Percentiles rank a stretch among this genome's conserved stretches.
Evolutionary conservation across 768 basidiomycete genomes (phyloP).

Genomic region (Lentinula lateritia): DNA sequence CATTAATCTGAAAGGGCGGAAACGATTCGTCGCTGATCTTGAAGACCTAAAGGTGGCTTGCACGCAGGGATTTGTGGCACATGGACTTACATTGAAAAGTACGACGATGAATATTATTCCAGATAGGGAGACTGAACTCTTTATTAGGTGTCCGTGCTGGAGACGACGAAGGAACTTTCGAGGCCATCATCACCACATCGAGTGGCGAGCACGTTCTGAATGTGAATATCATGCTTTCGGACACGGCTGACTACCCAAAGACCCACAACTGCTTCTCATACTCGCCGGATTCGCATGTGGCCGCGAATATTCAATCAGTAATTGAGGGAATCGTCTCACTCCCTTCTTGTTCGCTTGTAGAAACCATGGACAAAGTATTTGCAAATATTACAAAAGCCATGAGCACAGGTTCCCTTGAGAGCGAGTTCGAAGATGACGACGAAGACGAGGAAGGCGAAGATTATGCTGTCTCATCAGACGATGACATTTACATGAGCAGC

Average conservation of each 20-base stretch:
- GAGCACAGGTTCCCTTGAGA: conserved; percentile 8
- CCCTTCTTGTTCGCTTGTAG: conserved; percentile 36
- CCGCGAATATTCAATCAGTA: conserved; percentile 32
- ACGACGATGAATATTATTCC: conserved; percentile 11
- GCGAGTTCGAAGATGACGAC: conserved; percentile 13
- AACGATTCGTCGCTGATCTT: conserved; percentile 54
- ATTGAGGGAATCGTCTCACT: conserved; percentile 40
- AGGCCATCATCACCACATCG: conserved; percentile 35
- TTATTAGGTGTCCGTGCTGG: conserved; percentile 42
- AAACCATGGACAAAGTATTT: conserved; percentile 40
- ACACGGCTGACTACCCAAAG: conserved; percentile 63
- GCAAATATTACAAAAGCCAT: conserved; percentile 22
- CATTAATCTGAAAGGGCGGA: conserved; percentile 48
- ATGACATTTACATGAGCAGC: conserved; percentile 33
- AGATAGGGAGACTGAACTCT: neutral
- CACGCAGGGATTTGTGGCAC: conserved; percentile 26
- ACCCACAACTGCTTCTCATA: conserved; percentile 55
- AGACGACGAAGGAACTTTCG: conserved; percentile 64
- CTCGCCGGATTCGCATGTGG: conserved; percentile 38
- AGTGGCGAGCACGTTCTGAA: conserved; percentile 28
- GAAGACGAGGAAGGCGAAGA: conserved; percentile 3
- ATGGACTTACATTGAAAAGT: conserved; percentile 39
- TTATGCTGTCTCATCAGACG: neutral
- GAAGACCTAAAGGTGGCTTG: conserved; percentile 35
- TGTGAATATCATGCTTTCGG: conserved; percentile 45